phyloP scores from a whole-genome alignment of 306 rosid species.

The Sicyos edulis region DNA sequence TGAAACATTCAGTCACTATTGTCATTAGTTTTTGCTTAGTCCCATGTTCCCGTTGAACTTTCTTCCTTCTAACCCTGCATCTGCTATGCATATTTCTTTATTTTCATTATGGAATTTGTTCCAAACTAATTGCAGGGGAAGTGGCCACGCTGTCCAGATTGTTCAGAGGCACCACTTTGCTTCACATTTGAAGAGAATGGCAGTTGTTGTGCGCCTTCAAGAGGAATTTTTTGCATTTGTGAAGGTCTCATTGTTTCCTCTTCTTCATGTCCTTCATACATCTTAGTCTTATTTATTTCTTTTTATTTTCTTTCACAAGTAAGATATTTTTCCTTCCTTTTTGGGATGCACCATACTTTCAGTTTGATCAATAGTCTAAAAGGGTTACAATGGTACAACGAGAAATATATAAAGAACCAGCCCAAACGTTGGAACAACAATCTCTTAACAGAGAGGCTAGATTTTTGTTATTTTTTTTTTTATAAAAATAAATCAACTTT shows the following conservation, averaged over 20 bases:
- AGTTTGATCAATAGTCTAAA: neutral
- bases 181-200: slow-evolving; percentile 91
- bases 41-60: neutral
- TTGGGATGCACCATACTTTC: neutral
- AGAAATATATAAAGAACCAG: neutral
- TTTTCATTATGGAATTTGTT: neutral
- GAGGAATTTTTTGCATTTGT: slow-evolving; percentile 87
- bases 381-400: neutral
- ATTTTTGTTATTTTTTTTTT: neutral
- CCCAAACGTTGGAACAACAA: too few species aligned
- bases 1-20: neutral
- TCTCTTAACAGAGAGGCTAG: neutral
- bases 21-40: slow-evolving; percentile 1
- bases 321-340: neutral
- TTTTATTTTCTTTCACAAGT: neutral
- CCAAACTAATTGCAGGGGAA: slow-evolving; percentile 56
- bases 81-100: neutral
- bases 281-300: neutral
- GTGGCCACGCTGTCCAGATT: slow-evolving; percentile 80
- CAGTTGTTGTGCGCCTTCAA: slow-evolving; percentile 88
- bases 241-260: slow-evolving; percentile 51
- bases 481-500: neutral
- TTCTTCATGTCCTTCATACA: too few species aligned
- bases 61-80: neutral
- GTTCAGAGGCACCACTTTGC: slow-evolving; percentile 96